These are phyloP conservation scores for Fusarium tanahbumbuense DNA, from an alignment of 2,329 filamentous ascomycete genomes.

Conservation along the genomic window DNA sequence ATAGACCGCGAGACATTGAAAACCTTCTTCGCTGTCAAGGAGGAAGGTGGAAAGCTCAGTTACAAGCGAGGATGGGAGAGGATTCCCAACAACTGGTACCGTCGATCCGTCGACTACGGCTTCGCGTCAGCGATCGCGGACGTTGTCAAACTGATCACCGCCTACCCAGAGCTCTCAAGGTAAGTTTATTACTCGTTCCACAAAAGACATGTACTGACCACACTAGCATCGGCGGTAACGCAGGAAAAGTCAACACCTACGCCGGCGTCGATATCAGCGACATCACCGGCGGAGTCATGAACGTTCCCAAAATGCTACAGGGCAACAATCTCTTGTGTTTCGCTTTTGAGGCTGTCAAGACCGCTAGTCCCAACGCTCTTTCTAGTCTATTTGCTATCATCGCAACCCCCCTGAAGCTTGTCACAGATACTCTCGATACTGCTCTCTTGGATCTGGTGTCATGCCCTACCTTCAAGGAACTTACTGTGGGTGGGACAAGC, in stretches of 20 bases:
- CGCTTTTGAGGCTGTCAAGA: slow-evolving; percentile 23
- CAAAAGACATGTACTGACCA: background rate
- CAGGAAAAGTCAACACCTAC: slow-evolving; percentile 21
- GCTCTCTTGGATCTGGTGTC: background rate
- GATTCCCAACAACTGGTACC: slow-evolving; percentile 27
- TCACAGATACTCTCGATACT: background rate
- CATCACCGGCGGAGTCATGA: slow-evolving; percentile 16
- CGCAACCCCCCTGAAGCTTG: background rate
- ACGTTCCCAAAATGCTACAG: slow-evolving; percentile 12
- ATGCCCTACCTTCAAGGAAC: slow-evolving; percentile 20
- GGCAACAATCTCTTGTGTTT: slow-evolving; percentile 26
- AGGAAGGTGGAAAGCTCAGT: slow-evolving; percentile 3
- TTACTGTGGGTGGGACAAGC: background rate
- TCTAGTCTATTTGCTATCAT: slow-evolving; percentile 13
- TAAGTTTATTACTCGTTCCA: accelerated
- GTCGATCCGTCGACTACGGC: slow-evolving; percentile 12
- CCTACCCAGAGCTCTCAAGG: slow-evolving; percentile 27
- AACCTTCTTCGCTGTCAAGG: slow-evolving; percentile 14
- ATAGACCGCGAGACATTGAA: slow-evolving; percentile 9
- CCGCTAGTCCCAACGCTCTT: background rate
- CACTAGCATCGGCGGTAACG: slow-evolving; percentile 18
- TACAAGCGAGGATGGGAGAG: slow-evolving; percentile 28
- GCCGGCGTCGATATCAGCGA: slow-evolving; percentile 16
- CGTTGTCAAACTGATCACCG: background rate
- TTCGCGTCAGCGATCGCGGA: background rate